These are phyloP conservation scores for Suillus spraguei DNA, from an alignment of 768 basidiomycete genomes.

Conservation along the genomic window DNA sequence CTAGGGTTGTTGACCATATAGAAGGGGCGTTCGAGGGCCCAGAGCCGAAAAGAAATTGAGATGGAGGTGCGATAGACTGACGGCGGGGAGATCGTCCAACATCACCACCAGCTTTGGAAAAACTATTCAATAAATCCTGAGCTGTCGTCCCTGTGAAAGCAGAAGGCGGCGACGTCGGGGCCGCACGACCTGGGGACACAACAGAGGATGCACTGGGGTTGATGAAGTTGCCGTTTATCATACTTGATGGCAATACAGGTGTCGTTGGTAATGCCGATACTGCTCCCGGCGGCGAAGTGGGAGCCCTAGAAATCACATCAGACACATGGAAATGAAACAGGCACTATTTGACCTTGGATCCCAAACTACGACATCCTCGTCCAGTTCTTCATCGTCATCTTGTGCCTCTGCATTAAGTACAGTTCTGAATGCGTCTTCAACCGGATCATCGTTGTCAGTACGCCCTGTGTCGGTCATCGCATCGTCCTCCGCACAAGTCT, in stretches of 20 bases:
- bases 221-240: conserved; percentile 13
- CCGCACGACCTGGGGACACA: conserved; percentile 25
- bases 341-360: conserved; percentile 55
- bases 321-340: neutral
- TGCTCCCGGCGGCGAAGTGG: conserved; percentile 22
- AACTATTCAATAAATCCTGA: conserved; percentile 62
- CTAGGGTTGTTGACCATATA: conserved; percentile 68
- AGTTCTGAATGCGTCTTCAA: conserved; percentile 66
- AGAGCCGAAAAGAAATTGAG: conserved; percentile 55
- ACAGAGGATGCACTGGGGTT: conserved; percentile 7
- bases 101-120: conserved; percentile 24
- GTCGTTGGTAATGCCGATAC: conserved; percentile 23
- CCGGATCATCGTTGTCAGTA: conserved; percentile 79
- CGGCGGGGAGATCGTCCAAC: conserved; percentile 17
- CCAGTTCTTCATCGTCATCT: conserved; percentile 52
- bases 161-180: conserved; percentile 26
- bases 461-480: conserved; percentile 68
- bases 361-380: conserved; percentile 76
- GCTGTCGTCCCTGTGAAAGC: conserved; percentile 53
- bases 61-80: conserved; percentile 30
- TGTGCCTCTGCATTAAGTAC: conserved; percentile 43
- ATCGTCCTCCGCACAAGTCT: conserved; percentile 50
- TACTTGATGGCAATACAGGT: conserved; percentile 14
- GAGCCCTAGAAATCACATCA: conserved; percentile 19
- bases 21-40: conserved; percentile 50